Conservation (phyloP, 495 filamentous ascomycete genomes). For the Penicillium flavigenum region DNA sequence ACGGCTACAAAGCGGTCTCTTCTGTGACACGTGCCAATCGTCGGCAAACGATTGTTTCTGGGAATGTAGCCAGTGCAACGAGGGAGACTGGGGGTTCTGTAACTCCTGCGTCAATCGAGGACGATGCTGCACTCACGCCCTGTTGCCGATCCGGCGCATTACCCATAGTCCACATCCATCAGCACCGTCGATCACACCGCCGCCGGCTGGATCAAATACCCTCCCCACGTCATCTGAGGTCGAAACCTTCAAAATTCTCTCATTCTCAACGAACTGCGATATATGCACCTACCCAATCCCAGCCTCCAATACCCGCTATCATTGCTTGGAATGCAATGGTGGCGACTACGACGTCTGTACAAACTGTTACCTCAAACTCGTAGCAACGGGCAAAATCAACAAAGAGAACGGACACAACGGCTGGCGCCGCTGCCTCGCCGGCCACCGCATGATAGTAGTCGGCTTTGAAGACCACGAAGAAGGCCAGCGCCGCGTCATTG, state of each 20-base stretch:
- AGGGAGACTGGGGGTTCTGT: conserved; percentile 92
- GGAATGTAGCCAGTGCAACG: conserved; percentile 80
- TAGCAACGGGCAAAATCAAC: conserved; percentile 59
- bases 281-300: conserved; percentile 70
- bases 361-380: conserved; percentile 68
- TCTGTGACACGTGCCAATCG: conserved; percentile 72
- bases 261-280: conserved; percentile 70
- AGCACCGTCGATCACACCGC: conserved; percentile 10
- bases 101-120: conserved; percentile 76
- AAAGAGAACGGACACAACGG: conserved; percentile 72
- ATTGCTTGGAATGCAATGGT: conserved; percentile 66
- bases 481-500: conserved; percentile 56
- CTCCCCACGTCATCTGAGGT: conserved; percentile 34
- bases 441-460: conserved; percentile 84
- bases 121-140: conserved; percentile 70
- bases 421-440: conserved; percentile 74
- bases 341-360: conserved; percentile 85
- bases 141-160: conserved; percentile 63
- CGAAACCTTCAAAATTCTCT: conserved; percentile 55
- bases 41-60: conserved; percentile 78
- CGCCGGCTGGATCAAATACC: conserved; percentile 26
- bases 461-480: conserved; percentile 63
- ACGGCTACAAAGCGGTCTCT: conserved; percentile 74
- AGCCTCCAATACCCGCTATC: conserved; percentile 64
- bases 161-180: conserved; percentile 24